Conservation (phyloP, 108 stramenopile species). For the Nitzschia putrida region DNA sequence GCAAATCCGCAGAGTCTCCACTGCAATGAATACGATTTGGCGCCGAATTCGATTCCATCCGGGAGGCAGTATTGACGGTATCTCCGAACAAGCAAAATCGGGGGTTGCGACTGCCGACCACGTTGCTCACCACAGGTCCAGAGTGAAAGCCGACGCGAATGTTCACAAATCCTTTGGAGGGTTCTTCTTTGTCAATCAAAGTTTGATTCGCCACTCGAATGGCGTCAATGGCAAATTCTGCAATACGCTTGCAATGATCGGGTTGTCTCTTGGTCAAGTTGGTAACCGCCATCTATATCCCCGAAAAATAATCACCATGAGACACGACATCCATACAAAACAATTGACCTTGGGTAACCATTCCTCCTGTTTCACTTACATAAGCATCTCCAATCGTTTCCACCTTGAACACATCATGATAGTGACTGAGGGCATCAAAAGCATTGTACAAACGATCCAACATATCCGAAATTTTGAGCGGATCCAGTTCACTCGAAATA, state of each 20-base stretch:
- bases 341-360: neutral
- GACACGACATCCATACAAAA: neutral
- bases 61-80: slow-evolving; percentile 66
- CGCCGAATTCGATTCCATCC: slow-evolving; percentile 63
- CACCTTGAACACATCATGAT: slow-evolving; percentile 77
- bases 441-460: slow-evolving; percentile 64
- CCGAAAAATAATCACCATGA: slow-evolving; percentile 41
- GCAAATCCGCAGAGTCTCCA: slow-evolving; percentile 42
- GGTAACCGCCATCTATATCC: slow-evolving; percentile 52
- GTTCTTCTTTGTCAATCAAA: slow-evolving; percentile 53
- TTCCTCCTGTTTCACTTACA: slow-evolving; percentile 28
- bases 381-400: slow-evolving; percentile 82
- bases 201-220: slow-evolving; percentile 57
- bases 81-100: slow-evolving; percentile 78
- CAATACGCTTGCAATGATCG: slow-evolving; percentile 75
- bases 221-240: slow-evolving; percentile 71
- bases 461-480: slow-evolving; percentile 61
- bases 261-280: slow-evolving; percentile 67
- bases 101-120: slow-evolving; percentile 72
- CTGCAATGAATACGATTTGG: slow-evolving; percentile 49
- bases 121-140: slow-evolving; percentile 71
- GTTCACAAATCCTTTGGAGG: slow-evolving; percentile 53
- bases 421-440: slow-evolving; percentile 63
- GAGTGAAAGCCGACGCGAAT: slow-evolving; percentile 75
- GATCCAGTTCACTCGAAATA: slow-evolving; percentile 52